Evolutionary conservation across 306 rosid species (phyloP), one percentile per base, ranked within the genome.

Genomic region (Styphnolobium japonicum): DNA sequence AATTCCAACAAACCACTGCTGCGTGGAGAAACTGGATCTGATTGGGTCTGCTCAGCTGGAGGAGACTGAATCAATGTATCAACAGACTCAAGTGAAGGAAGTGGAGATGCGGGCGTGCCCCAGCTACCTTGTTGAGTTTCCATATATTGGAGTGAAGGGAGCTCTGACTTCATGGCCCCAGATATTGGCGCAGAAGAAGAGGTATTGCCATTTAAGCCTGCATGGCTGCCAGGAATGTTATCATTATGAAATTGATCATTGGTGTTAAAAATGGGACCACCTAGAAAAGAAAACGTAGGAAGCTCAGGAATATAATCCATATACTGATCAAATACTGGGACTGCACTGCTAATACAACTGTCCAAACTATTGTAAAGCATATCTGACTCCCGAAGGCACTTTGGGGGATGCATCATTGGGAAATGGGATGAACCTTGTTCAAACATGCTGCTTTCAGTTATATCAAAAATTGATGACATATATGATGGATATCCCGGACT

Each of bases 91-190:
- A 87, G 83, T 11, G 84, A 77, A 64, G 89, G 83, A 18, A 86
- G 91, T 4, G 84, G 80, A 80, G 87, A 63, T 71, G 33, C 6
- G 55, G 81, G 66, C 21, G 57, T 70, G 63, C 79, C 92, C 96
- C 94, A 90, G 73, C 84, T 77, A 77, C 82, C 85, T 66, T 76
- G 79, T 71, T 78, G 90, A 79, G 93, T 69, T 81, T 84, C 88
- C 62, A 83, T 61, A 87, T 73, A 86, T 87, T 83, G 93, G 93
- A 89, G 88, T 84, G 93, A 89, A 91, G 93, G 97, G 93, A 91
- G 93, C 92, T 91, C 93, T 87, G 56, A 78, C 91, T 87, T 89
- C 92, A 66, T 85, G 42, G 83, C 67, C 91, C 81, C 87, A 72
- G 76, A 48, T 73, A 75, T 27, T 87, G 92, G 87, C 84, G n/a